Conservation (phyloP, 2,329 filamentous ascomycete genomes). For the Cercospora sp. region DNA sequence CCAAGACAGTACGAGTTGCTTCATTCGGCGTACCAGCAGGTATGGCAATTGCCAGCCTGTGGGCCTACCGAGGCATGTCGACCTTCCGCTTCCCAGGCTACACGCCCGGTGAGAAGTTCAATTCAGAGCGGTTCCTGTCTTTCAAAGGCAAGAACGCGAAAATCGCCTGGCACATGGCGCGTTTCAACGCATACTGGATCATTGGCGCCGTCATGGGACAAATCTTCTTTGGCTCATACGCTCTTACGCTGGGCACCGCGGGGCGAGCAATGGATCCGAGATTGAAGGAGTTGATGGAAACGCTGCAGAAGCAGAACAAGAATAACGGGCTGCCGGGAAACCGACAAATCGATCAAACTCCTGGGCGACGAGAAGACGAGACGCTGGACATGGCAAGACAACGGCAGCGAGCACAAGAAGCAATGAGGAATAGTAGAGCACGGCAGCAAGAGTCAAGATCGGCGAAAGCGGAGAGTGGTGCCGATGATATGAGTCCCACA, state of each 20-base stretch:
- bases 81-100: slow-evolving; percentile 46
- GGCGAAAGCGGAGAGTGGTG: slow-evolving; percentile 2
- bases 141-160: slow-evolving; percentile 40
- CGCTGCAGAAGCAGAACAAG: slow-evolving; percentile 36
- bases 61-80: slow-evolving; percentile 40
- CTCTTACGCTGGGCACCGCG: slow-evolving; percentile 39
- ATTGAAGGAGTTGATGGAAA: slow-evolving; percentile 42
- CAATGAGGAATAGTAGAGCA: slow-evolving; percentile 22
- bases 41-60: slow-evolving; percentile 34
- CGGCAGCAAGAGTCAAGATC: slow-evolving; percentile 3
- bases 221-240: slow-evolving; percentile 36
- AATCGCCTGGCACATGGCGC: slow-evolving; percentile 35
- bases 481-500: slow-evolving; percentile 46
- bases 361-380: slow-evolving; percentile 29
- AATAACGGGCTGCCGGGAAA: slow-evolving; percentile 16
- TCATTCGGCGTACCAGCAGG: slow-evolving; percentile 44
- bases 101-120: slow-evolving; percentile 42
- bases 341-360: slow-evolving; percentile 26
- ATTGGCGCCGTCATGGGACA: slow-evolving; percentile 39
- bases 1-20: slow-evolving; percentile 41
- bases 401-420: slow-evolving; percentile 29
- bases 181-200: slow-evolving; percentile 33
- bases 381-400: slow-evolving; percentile 37
- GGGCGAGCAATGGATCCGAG: slow-evolving; percentile 43
- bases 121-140: slow-evolving; percentile 40